phyloP scores from a whole-genome alignment of 768 basidiomycete species.

The Hygrocybe coccinea region DNA sequence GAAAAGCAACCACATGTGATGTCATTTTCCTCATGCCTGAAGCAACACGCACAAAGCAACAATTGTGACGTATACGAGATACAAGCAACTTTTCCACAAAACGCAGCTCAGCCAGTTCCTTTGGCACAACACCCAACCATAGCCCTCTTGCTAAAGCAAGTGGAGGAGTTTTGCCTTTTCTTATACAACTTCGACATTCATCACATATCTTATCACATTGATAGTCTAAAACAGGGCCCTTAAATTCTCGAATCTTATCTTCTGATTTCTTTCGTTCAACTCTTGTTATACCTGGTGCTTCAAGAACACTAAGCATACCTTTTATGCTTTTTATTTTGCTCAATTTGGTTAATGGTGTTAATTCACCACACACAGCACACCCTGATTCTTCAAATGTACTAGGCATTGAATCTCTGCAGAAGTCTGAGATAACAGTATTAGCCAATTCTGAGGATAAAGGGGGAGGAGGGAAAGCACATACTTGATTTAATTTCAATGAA shows the following conservation, averaged over 20 bases:
- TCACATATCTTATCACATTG: slow-evolving; percentile 10
- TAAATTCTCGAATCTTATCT: slow-evolving; percentile 9
- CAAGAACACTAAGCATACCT: slow-evolving; percentile 3
- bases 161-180: slow-evolving; percentile 6
- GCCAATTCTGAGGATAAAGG: background rate
- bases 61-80: slow-evolving; percentile 20
- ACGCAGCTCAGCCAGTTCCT: slow-evolving; percentile 17
- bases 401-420: slow-evolving; percentile 1
- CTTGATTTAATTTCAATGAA: slow-evolving; percentile 15
- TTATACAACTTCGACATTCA: background rate
- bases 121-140: slow-evolving; percentile 31
- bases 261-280: slow-evolving; percentile 2
- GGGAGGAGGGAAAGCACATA: slow-evolving; percentile 5
- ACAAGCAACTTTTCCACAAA: slow-evolving; percentile 27
- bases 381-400: slow-evolving; percentile 22
- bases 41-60: slow-evolving; percentile 24
- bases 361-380: slow-evolving; percentile 30
- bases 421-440: background rate
- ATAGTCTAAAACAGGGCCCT: slow-evolving; percentile 15
- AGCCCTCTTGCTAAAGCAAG: slow-evolving; percentile 27
- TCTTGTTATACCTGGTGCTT: slow-evolving; percentile 4
- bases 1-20: slow-evolving; percentile 19
- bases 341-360: slow-evolving; percentile 8
- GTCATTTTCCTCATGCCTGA: slow-evolving; percentile 16
- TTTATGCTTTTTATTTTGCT: slow-evolving; percentile 7